Evolutionary conservation across 805 yeast species (phyloP).

Genomic region (Yarrowia sp.): DNA sequence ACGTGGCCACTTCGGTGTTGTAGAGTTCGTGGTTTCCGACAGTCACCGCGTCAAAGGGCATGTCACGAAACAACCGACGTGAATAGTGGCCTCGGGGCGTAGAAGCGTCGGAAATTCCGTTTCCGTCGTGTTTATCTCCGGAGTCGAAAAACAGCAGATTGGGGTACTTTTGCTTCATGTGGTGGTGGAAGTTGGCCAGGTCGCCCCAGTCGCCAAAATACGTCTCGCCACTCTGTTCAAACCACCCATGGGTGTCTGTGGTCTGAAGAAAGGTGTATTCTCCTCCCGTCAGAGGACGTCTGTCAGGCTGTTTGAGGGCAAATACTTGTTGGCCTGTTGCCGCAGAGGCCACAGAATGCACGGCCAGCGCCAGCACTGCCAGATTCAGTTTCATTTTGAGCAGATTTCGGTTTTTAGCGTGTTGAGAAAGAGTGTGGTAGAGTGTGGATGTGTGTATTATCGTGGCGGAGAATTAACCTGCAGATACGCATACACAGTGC

Average conservation of each 20-base stretch:
- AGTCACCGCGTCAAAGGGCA: conserved; percentile 73
- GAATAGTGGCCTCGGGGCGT: conserved; percentile 64
- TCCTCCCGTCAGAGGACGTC: background rate
- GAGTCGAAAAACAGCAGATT: conserved; percentile 79
- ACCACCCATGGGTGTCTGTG: conserved; percentile 97
- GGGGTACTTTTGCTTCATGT: conserved; percentile 46
- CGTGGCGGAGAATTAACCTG: conserved; percentile 1
- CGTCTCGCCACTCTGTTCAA: conserved; percentile 50
- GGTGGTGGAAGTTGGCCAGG: conserved; percentile 62
- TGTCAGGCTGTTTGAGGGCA: conserved; percentile 4
- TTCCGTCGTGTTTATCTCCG: conserved; percentile 94
- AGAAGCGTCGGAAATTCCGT: conserved; percentile 81
- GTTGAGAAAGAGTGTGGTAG: background rate
- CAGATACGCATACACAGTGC: too few relatives aligned
- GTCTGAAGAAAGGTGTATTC: conserved; percentile 65
- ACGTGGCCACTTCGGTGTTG: conserved; percentile 55
- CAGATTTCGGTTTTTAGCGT: background rate
- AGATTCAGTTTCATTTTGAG: conserved; percentile 1
- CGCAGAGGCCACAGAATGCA: background rate
- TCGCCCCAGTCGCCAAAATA: conserved; percentile 94
- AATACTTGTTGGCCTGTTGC: background rate
- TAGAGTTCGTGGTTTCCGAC: conserved; percentile 92
- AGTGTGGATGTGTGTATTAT: too few relatives aligned
- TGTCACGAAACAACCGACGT: conserved; percentile 54
- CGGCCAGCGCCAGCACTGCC: background rate